A percentile compares a stretch with the other conserved stretches of the same genome.
Conservation (phyloP, 257 asterid genomes). For the Scutellaria galericulata region DNA sequence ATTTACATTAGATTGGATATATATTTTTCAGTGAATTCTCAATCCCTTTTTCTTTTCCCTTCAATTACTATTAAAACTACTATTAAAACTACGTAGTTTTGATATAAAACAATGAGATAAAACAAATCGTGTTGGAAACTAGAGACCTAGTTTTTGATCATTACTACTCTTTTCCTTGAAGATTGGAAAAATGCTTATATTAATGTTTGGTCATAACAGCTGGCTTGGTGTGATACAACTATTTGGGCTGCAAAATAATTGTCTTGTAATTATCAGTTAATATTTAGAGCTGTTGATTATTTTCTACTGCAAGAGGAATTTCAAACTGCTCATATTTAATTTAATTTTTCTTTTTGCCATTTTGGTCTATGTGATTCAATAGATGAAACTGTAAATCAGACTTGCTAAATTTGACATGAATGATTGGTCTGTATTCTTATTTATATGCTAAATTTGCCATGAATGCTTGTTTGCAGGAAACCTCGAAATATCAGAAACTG, state of each 20-base stretch:
- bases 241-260: slow-evolving; percentile 18
- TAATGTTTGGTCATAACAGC: slow-evolving; percentile 16
- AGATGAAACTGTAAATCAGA: not conserved
- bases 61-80: too few relatives aligned
- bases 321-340: not conserved
- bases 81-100: too few relatives aligned
- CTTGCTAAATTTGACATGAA: not conserved
- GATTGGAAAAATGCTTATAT: too few relatives aligned
- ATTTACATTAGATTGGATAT: too few relatives aligned
- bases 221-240: slow-evolving; percentile 26
- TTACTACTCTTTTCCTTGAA: too few relatives aligned
- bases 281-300: not conserved
- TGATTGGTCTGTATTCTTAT: not conserved
- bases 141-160: too few relatives aligned
- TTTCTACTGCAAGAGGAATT: not conserved
- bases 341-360: too few relatives aligned
- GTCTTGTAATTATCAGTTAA: not conserved
- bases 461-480: slow-evolving; percentile 46
- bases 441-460: not conserved
- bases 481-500: slow-evolving; percentile 49
- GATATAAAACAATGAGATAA: too few relatives aligned
- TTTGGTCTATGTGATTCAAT: too few relatives aligned
- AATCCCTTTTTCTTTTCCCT: too few relatives aligned
- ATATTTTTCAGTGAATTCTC: too few relatives aligned
- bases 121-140: too few relatives aligned